These are phyloP conservation scores for Chamaecrista fasciculata DNA, from an alignment of 306 rosid genomes.

Conservation along the genomic window DNA sequence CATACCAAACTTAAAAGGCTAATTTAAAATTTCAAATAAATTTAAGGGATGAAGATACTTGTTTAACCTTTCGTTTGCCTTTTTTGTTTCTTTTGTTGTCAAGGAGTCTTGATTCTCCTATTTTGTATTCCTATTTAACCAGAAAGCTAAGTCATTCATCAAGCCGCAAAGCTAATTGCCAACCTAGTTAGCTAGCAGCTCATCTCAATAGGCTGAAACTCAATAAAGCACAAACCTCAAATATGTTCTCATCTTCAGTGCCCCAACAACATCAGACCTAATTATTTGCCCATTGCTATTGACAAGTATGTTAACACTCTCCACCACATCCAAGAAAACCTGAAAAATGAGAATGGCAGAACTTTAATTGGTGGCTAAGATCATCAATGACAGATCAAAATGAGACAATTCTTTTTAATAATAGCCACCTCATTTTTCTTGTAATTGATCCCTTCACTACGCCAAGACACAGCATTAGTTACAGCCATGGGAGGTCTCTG, in stretches of 20 bases:
- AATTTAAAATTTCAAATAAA: too few relatives aligned
- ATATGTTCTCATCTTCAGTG: constrained; percentile 97
- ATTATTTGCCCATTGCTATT: constrained; percentile 98
- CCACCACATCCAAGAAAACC: constrained; percentile 99
- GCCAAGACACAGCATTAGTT: constrained; percentile 99
- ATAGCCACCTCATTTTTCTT: constrained; percentile 89
- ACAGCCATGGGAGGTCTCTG: constrained; percentile 99
- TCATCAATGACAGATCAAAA: constrained; percentile 4
- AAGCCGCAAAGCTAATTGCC: background rate
- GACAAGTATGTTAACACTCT: constrained; percentile 97
- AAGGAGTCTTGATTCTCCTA: background rate
- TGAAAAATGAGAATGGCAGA: constrained; percentile 32
- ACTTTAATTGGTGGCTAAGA: constrained; percentile 24
- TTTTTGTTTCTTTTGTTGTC: background rate
- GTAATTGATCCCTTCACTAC: constrained; percentile 92
- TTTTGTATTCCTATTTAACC: background rate
- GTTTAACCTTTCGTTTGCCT: background rate
- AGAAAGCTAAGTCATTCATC: constrained; percentile 10
- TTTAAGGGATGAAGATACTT: too few relatives aligned
- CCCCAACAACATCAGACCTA: constrained; percentile 98
- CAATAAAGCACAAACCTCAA: constrained; percentile 59
- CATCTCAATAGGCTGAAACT: constrained; percentile 25
- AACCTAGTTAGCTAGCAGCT: constrained; percentile 23
- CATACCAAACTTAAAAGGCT: too few relatives aligned
- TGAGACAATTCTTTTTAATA: background rate